Evolutionary conservation across 1,284 basidiomycete genomes (phyloP), one percentile per base, ranked within the genome.

Genomic region (Puccinia polysora): DNA sequence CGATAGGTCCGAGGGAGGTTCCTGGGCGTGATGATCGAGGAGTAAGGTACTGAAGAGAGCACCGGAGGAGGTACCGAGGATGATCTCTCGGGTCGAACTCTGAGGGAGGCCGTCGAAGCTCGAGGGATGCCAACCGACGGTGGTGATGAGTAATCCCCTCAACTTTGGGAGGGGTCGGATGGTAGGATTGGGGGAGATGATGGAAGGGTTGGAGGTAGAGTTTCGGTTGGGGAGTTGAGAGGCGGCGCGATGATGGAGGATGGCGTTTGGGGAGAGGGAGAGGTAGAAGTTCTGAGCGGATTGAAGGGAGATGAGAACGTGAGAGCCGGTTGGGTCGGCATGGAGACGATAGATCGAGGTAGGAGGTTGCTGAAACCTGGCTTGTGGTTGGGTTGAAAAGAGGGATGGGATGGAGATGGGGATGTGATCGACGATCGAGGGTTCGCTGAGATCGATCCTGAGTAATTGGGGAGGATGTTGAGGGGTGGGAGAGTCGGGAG

Each of bases 261-360:
- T 50, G 2, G 69, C 40, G 20, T 23, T 28, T 1, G 59, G 60
- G 3, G 59, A 55, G 34, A 72, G 50, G 6, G 69, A 92, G 2
- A 92, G 83, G 80, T 98, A 97, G 86, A 90, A 97, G 75, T 92
- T 94, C 79, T 98, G 93, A 58, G 92, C 93, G 76, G 90, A 87
- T 15, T 83, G 83, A 32, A 91, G 93, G 0, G 90, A 89, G 67
- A 96, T 83, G 58, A 98, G 81, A 55, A 95, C 85, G 80, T 98
- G 96, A 30, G 88, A 84, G 2, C 92, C 94, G 0, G 90, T 90
- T 6, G 95, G 93, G 80, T 97, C 94, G 77, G 90, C 85, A 80
- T 91, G 94, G 69, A 95, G 49, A n/a, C 43, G 69, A 53, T 53
- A 63, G 36, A 64, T 72, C 4, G 68, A 40, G 14, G 50, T 40